Percentiles rank a stretch among this genome's conserved stretches.
Conservation (phyloP, 202 grass and related monocot genomes). For the Bolboschoenoplectus hybrid region DNA sequence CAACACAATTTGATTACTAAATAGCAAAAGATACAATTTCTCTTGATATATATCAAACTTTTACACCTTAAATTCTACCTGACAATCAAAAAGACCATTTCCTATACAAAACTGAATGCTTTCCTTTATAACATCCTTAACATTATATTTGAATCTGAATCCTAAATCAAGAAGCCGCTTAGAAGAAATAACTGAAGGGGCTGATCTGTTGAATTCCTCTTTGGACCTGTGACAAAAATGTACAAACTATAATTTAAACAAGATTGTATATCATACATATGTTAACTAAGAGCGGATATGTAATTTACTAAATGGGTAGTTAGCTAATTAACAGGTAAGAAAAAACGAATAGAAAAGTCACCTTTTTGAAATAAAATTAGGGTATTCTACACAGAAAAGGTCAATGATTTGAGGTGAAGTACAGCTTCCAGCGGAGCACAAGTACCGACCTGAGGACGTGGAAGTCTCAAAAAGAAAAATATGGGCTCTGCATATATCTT, state of each 20-base stretch:
- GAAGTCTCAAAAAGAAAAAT: constrained; percentile 58
- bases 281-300: neutral
- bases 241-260: neutral
- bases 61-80: constrained; percentile 14
- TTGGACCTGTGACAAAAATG: constrained; percentile 40
- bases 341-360: constrained; percentile 4
- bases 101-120: constrained; percentile 48
- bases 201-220: constrained; percentile 42
- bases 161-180: constrained; percentile 58
- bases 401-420: constrained; percentile 39
- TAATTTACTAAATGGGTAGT: constrained; percentile 9
- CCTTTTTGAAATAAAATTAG: constrained; percentile 41
- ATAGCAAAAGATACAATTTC: neutral
- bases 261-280: neutral
- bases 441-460: constrained; percentile 51
- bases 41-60: neutral
- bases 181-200: constrained; percentile 56
- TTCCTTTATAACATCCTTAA: constrained; percentile 46
- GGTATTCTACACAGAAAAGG: constrained; percentile 47
- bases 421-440: constrained; percentile 55
- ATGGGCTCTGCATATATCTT: constrained; percentile 84
- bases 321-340: neutral
- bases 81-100: constrained; percentile 47
- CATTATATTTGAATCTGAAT: constrained; percentile 54
- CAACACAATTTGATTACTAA: neutral